These are phyloP conservation scores for Termitomyces sp. DNA, from an alignment of 768 basidiomycete species.

Conservation along the genomic window DNA sequence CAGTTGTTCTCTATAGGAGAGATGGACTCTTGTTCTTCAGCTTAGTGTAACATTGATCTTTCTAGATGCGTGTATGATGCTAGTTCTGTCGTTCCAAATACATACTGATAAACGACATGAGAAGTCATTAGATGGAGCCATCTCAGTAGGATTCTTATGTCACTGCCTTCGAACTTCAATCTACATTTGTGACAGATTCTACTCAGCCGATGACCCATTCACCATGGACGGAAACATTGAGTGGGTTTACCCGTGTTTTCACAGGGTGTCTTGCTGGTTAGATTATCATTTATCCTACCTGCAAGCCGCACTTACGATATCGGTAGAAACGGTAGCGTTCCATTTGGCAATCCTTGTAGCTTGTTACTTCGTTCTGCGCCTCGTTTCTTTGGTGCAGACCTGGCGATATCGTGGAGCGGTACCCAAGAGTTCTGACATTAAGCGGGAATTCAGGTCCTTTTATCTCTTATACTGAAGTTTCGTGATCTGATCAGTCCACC, in stretches of 20 bases:
- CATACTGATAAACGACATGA: constrained; percentile 2
- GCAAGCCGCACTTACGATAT: background rate
- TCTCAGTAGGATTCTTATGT: constrained; percentile 42
- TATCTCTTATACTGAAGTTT: background rate
- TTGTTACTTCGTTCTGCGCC: constrained; percentile 48
- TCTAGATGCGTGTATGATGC: constrained; percentile 68
- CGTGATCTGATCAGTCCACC: background rate
- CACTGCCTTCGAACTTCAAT: background rate
- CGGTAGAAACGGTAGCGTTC: constrained; percentile 70
- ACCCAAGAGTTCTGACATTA: constrained; percentile 43
- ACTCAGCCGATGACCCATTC: constrained; percentile 32
- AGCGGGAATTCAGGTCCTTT: constrained; percentile 60
- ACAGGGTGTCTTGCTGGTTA: constrained; percentile 64
- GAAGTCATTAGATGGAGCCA: constrained; percentile 80
- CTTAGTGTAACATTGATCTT: constrained; percentile 58
- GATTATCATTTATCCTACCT: constrained; percentile 9
- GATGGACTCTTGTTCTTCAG: constrained; percentile 57
- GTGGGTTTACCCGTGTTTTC: constrained; percentile 54
- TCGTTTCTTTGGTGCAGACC: constrained; percentile 33
- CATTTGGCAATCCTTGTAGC: constrained; percentile 63
- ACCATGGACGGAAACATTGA: constrained; percentile 53
- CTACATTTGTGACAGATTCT: constrained; percentile 30
- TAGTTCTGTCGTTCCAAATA: constrained; percentile 6
- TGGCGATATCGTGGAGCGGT: constrained; percentile 18
- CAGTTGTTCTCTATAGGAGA: constrained; percentile 33